Evolutionary conservation across 202 grass and related monocot genomes (phyloP), one percentile per base, ranked within the genome.

Genomic region (Schoenoplectus triqueter): DNA sequence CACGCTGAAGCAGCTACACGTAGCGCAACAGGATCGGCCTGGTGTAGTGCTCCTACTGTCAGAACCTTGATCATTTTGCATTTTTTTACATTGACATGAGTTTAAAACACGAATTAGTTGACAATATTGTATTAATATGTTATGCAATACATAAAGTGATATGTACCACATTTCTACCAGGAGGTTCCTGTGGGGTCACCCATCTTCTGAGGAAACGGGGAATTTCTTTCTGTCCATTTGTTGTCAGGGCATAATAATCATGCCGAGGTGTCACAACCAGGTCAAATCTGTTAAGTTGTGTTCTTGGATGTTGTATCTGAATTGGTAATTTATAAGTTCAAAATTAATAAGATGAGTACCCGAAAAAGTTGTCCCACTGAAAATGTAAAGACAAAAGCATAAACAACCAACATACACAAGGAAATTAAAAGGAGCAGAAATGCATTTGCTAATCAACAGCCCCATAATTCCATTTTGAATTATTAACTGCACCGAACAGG

Each of bases 251-350:
- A 89, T 95, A 92, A 90, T 90, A 98, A 87, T 95, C 92, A 87
- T 98, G 95, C 40, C 88, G 86, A 88, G 92, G 95, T 79, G 92
- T 92, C 17, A 98, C 89, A 21, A 95, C 95, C 78, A 95, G 86
- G 84, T 98, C 92, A 81, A 98, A 98, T 73, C 95, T 93, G 68
- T 95, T 84, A 52, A 95, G 89, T 78, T 63, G 66, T 80, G 89
- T 94, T 19, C 92, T 88, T 59, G 95, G 95, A 88, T 98, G 95
- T 20, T 95, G 92, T 86, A 95, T 92, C 95, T 95, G 76, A 87
- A 85, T 88, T 78, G 41, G 1, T 77, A 87, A 64, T 3, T 83
- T 82, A 63, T 71, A 15, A 56, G 2, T 83, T 72, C 65, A 85
- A 8, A 72, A 57, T 66, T 75, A 66, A 81, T 66, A 42, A 59